Evolutionary conservation across 2,329 filamentous ascomycete genomes (phyloP).

Genomic region (Trichoderma atrobrunneum): DNA sequence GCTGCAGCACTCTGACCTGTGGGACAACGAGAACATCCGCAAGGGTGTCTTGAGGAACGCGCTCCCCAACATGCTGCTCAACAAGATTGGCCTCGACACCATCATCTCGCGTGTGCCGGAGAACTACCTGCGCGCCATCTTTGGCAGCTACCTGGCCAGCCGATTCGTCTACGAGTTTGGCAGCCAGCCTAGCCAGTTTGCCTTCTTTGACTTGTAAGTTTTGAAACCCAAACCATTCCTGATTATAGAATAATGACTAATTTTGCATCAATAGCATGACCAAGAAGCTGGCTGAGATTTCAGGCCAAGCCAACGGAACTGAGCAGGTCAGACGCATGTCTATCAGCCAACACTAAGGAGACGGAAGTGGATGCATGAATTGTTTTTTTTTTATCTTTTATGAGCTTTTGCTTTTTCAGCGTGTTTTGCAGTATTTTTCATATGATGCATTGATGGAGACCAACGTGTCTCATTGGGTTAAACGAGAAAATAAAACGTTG

Average conservation of each 20-base stretch:
- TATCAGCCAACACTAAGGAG: conserved; percentile 21
- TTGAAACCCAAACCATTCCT: neutral
- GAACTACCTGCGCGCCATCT: conserved; percentile 89
- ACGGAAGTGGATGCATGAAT: neutral
- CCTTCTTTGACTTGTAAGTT: conserved; percentile 96
- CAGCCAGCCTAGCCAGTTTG: conserved; percentile 89
- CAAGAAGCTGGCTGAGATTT: conserved; percentile 56
- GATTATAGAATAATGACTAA: neutral
- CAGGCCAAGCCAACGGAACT: conserved; percentile 25
- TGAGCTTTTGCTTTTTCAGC: conserved; percentile 6
- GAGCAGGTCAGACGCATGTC: conserved; percentile 31
- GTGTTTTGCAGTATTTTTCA: conserved; percentile 3
- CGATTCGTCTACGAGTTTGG: conserved; percentile 97
- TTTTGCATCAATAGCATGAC: conserved; percentile 54
- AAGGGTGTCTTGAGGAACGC: conserved; percentile 78
- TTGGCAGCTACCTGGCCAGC: conserved; percentile 90
- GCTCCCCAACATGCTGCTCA: conserved; percentile 75
- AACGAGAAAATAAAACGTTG: neutral
- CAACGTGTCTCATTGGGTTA: neutral
- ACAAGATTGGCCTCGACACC: conserved; percentile 87
- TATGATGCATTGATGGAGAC: conserved; percentile 10
- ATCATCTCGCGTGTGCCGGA: conserved; percentile 87
- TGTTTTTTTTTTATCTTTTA: neutral
- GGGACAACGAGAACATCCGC: conserved; percentile 78
- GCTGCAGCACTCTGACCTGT: conserved; percentile 87